Percentiles rank a stretch among this genome's conserved stretches.
phyloP scores from a whole-genome alignment of 352 stramenopile species.

The Phytophthora podocarpi region DNA sequence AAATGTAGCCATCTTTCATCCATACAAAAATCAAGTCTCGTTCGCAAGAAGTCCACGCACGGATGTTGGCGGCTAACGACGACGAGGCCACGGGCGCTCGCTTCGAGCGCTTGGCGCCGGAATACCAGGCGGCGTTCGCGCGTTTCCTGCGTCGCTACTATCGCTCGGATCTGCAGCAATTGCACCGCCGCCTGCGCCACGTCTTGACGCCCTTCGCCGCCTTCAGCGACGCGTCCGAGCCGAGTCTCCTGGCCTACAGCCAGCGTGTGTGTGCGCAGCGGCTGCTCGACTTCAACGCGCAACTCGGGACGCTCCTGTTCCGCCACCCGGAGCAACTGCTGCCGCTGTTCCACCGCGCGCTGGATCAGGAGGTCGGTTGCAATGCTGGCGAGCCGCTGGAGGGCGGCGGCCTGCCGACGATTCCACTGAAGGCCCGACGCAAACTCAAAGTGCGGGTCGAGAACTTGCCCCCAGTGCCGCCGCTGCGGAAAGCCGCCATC shows the following conservation, averaged over 20 bases:
- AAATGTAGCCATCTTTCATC: slow-evolving; percentile 17
- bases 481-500: slow-evolving; percentile 88
- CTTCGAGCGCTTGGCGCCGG: slow-evolving; percentile 36
- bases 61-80: background rate
- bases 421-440: slow-evolving; percentile 41
- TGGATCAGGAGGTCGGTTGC: slow-evolving; percentile 54
- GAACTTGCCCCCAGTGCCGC: slow-evolving; percentile 87
- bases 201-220: background rate
- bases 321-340: slow-evolving; percentile 89
- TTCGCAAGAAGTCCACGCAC: background rate
- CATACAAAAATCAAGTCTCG: slow-evolving; percentile 16
- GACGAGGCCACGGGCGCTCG: slow-evolving; percentile 36
- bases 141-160: slow-evolving; percentile 40
- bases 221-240: background rate
- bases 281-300: slow-evolving; percentile 80
- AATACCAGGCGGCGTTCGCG: slow-evolving; percentile 38
- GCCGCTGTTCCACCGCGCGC: slow-evolving; percentile 86
- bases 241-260: slow-evolving; percentile 47
- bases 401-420: slow-evolving; percentile 24
- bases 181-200: slow-evolving; percentile 18
- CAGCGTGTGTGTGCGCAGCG: slow-evolving; percentile 73
- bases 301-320: slow-evolving; percentile 87
- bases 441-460: slow-evolving; percentile 90
- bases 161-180: slow-evolving; percentile 10
- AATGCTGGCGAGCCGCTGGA: slow-evolving; percentile 17